These are phyloP conservation scores for Wickerhamomyces xylosicus DNA, from an alignment of 805 yeast species.

Conservation along the genomic window DNA sequence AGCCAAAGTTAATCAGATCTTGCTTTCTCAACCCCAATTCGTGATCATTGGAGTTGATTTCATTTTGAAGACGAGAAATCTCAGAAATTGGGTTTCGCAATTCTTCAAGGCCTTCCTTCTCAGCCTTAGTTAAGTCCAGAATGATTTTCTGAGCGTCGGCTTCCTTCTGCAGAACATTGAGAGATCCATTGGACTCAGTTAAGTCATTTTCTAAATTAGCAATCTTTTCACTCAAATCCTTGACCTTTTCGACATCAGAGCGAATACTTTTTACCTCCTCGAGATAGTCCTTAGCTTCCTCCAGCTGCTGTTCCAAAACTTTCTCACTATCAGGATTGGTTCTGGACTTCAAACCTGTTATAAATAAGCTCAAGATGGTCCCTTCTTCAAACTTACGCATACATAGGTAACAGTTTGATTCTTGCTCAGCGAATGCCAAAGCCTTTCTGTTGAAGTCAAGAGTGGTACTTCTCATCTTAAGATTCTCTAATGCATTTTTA, in stretches of 20 bases:
- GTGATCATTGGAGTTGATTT: constrained; percentile 17
- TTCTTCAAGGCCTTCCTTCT: constrained; percentile 5
- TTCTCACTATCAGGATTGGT: constrained; percentile 23
- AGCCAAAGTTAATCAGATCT: constrained; percentile 29
- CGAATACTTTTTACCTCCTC: constrained; percentile 19
- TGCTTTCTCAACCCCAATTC: constrained; percentile 22
- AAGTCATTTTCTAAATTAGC: constrained; percentile 7
- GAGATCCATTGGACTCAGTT: constrained; percentile 8
- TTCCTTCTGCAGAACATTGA: constrained; percentile 1
- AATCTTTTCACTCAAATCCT: constrained; percentile 8
- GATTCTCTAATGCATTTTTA: constrained; percentile 48
- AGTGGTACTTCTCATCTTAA: constrained; percentile 62
- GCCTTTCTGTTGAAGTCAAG: constrained; percentile 64
- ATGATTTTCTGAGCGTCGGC: neutral
- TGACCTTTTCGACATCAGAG: constrained; percentile 17
- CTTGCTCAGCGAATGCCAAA: constrained; percentile 43
- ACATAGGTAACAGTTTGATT: constrained; percentile 63
- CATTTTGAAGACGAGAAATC: constrained; percentile 23
- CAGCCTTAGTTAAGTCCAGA: neutral
- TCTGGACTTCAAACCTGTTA: constrained; percentile 21
- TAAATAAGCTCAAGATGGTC: constrained; percentile 16
- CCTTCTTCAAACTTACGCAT: constrained; percentile 46
- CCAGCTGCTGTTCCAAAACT: constrained; percentile 23
- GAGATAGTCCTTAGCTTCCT: constrained; percentile 22
- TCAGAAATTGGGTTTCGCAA: constrained; percentile 24